These are phyloP conservation scores for Eucalyptus microcorys DNA, from an alignment of 345 rosid genomes.

Conservation along the genomic window DNA sequence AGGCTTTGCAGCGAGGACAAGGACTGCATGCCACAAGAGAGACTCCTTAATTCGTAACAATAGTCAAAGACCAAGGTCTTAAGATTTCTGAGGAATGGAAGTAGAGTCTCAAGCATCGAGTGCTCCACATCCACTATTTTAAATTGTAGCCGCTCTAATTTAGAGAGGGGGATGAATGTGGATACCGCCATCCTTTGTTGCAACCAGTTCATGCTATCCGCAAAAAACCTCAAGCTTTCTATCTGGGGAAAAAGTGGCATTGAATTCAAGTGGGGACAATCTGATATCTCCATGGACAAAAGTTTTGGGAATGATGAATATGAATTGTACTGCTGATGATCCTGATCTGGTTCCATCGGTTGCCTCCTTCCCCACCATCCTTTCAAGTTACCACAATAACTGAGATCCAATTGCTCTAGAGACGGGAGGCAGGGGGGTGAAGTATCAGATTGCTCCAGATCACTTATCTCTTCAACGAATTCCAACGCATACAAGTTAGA, in stretches of 20 bases:
- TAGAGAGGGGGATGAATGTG: neutral
- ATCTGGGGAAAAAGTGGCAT: neutral
- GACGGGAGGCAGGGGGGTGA: fast-evolving
- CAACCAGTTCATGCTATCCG: fast-evolving
- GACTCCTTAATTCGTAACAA: neutral
- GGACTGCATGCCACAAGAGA: neutral
- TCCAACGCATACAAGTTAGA: fast-evolving
- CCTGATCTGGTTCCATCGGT: neutral
- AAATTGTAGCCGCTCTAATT: fast-evolving
- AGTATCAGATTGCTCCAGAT: fast-evolving
- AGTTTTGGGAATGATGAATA: neutral
- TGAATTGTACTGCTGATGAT: neutral
- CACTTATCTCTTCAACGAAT: neutral
- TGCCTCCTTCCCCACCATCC: neutral
- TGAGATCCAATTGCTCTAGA: fast-evolving
- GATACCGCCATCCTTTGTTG: neutral
- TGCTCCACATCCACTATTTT: fast-evolving
- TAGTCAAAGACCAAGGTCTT: fast-evolving
- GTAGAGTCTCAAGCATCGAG: neutral
- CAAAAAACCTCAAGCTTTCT: fast-evolving
- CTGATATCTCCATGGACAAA: no score
- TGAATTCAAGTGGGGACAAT: neutral
- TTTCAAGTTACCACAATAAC: no score
- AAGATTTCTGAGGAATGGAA: neutral
- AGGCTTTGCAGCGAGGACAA: fast-evolving